phyloP scores from a whole-genome alignment of 768 basidiomycete species.

The Sutorius australiensis region DNA sequence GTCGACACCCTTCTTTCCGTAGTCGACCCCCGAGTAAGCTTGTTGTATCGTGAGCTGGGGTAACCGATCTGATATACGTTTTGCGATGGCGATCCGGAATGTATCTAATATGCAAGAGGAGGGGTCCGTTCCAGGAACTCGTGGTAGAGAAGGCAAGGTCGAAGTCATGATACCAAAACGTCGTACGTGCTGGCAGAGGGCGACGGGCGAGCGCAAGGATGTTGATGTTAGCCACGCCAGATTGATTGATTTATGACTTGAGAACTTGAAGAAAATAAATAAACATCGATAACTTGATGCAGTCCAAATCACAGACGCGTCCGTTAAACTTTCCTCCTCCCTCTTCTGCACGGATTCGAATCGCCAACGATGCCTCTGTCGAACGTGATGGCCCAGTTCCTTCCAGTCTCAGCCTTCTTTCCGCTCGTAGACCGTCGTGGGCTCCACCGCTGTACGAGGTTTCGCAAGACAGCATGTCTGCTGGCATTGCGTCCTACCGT shows the following conservation, averaged over 20 bases:
- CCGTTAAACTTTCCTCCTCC: background rate
- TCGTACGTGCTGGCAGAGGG: background rate
- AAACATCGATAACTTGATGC: constrained; percentile 9
- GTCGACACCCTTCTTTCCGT: constrained; percentile 91
- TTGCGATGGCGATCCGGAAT: constrained; percentile 79
- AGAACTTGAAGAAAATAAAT: background rate
- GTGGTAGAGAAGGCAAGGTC: constrained; percentile 38
- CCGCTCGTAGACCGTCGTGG: constrained; percentile 33
- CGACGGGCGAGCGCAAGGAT: background rate
- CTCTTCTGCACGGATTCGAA: constrained; percentile 21
- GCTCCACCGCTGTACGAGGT: constrained; percentile 29
- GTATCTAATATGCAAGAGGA: constrained; percentile 65
- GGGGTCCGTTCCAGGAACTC: constrained; percentile 53
- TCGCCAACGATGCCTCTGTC: constrained; percentile 11
- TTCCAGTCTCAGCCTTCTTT: constrained; percentile 30
- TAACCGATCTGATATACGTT: constrained; percentile 61
- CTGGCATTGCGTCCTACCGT: constrained; percentile 28
- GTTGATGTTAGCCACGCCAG: constrained; percentile 7
- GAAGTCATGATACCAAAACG: constrained; percentile 27
- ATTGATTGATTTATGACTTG: background rate
- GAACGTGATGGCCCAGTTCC: constrained; percentile 25
- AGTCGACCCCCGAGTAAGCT: constrained; percentile 82
- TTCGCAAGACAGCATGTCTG: constrained; percentile 21
- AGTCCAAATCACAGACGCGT: constrained; percentile 20
- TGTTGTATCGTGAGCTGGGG: constrained; percentile 66